Conservation (phyloP, 257 asterid genomes). For the Fraxinus americana region DNA sequence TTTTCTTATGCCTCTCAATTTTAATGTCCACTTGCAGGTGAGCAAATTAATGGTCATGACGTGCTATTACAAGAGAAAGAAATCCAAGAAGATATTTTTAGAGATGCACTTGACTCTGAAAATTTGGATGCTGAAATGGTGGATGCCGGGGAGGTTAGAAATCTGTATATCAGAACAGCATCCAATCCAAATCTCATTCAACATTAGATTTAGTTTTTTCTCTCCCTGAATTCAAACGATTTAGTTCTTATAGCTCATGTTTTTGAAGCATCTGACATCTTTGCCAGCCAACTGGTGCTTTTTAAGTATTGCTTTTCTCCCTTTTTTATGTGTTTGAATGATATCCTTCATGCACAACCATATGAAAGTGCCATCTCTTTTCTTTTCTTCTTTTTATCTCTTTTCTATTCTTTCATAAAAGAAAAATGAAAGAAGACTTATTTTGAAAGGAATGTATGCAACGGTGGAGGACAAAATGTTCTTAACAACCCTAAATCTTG, state of each 20-base stretch:
- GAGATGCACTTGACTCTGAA: constrained; percentile 33
- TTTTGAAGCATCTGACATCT: not conserved
- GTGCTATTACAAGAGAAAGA: constrained; percentile 47
- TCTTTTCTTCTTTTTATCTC: not conserved
- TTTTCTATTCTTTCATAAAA: not conserved
- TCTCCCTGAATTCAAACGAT: not conserved
- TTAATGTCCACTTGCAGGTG: constrained; percentile 38
- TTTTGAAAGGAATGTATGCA: not conserved
- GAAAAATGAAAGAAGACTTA: not conserved
- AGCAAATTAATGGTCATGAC: constrained; percentile 37
- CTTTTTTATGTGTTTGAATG: not conserved
- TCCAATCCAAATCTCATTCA: constrained; percentile 23
- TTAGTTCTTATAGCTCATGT: not conserved
- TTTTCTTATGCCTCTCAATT: not conserved
- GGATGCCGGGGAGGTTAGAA: constrained; percentile 64
- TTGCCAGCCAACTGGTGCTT: not conserved
- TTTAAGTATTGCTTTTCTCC: not conserved
- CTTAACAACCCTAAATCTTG: not conserved
- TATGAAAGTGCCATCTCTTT: not conserved
- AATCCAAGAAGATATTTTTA: constrained; percentile 41
- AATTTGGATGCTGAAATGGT: constrained; percentile 35
- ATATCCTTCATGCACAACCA: not conserved
- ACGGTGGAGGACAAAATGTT: not conserved
- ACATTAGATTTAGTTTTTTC: constrained; percentile 14
- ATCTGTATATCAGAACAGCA: constrained; percentile 21